Conservation (phyloP, 1,284 basidiomycete genomes). For the Sporisorium sorghi region DNA sequence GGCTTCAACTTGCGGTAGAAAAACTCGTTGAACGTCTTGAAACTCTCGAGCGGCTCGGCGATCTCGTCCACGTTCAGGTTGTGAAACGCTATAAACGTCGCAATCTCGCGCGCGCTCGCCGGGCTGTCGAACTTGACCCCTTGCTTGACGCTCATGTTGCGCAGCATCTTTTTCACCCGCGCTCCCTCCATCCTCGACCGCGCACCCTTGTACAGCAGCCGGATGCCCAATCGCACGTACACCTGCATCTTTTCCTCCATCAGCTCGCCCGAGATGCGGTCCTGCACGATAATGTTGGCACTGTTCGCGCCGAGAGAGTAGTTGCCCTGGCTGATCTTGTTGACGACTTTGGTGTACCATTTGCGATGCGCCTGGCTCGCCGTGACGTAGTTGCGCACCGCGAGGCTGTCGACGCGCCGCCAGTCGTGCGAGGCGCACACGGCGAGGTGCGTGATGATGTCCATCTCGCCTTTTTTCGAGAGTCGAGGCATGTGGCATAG, state of each 20-base stretch:
- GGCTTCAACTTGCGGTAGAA: constrained; percentile 92
- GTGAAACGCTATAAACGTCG: constrained; percentile 89
- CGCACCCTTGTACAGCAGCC: constrained; percentile 91
- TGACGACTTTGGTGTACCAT: constrained; percentile 90
- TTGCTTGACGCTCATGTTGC: constrained; percentile 92
- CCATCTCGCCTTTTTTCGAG: constrained; percentile 86
- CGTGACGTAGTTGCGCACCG: constrained; percentile 93
- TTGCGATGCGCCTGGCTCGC: constrained; percentile 95
- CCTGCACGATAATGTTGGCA: constrained; percentile 81
- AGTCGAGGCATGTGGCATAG: constrained; percentile 89
- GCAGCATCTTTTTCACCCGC: constrained; percentile 82
- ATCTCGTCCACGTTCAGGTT: constrained; percentile 85
- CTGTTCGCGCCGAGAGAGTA: constrained; percentile 90
- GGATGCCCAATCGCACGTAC: constrained; percentile 90
- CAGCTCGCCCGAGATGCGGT: constrained; percentile 84
- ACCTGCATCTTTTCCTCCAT: constrained; percentile 98
- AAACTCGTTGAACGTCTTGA: constrained; percentile 88
- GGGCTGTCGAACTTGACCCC: constrained; percentile 91
- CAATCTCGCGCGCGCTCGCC: constrained; percentile 84
- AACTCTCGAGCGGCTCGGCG: constrained; percentile 82
- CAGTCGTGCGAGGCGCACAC: constrained; percentile 91
- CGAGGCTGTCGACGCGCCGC: constrained; percentile 78
- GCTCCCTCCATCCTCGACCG: constrained; percentile 89
- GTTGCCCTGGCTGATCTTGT: constrained; percentile 79
- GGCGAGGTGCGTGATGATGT: constrained; percentile 87